Evolutionary conservation across 331 rosid species (phyloP).

Genomic region (Prunus yedoensis): DNA sequence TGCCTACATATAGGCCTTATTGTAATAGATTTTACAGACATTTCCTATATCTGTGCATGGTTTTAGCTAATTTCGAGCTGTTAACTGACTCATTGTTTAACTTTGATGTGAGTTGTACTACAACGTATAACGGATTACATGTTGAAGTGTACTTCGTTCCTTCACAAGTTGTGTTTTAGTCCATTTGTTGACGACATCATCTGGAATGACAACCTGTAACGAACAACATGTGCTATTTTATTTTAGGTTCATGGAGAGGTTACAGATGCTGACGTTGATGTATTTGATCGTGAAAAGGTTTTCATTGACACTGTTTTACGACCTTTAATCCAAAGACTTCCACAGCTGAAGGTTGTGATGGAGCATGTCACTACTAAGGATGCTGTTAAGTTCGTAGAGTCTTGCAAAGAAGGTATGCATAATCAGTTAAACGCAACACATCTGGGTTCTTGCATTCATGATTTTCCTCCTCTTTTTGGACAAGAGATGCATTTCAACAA

Average conservation of each 20-base stretch:
- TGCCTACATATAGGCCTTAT: background rate
- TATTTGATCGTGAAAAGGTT: slow-evolving; percentile 90
- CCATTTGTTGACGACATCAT: background rate
- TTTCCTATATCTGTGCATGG: too few species aligned
- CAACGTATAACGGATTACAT: background rate
- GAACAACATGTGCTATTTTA: slow-evolving; percentile 5
- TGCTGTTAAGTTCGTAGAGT: slow-evolving; percentile 72
- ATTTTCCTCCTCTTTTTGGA: background rate
- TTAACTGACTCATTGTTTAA: background rate
- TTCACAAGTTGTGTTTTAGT: background rate
- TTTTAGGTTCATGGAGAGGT: slow-evolving; percentile 94
- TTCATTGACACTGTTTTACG: slow-evolving; percentile 73
- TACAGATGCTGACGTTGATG: slow-evolving; percentile 66
- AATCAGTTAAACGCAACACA: slow-evolving; percentile 15
- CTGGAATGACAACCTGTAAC: slow-evolving; percentile 14
- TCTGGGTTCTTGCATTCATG: background rate
- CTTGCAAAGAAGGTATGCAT: slow-evolving; percentile 66
- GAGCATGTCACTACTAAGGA: slow-evolving; percentile 91
- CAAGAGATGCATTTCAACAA: background rate
- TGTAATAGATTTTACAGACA: background rate
- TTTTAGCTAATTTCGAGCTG: background rate
- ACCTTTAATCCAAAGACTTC: slow-evolving; percentile 81
- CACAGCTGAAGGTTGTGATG: slow-evolving; percentile 84
- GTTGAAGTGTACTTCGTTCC: background rate
- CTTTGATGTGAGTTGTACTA: background rate